Base-by-base conservation (phyloP, 164 flowering plant genomes). In the Santalum album region DNA sequence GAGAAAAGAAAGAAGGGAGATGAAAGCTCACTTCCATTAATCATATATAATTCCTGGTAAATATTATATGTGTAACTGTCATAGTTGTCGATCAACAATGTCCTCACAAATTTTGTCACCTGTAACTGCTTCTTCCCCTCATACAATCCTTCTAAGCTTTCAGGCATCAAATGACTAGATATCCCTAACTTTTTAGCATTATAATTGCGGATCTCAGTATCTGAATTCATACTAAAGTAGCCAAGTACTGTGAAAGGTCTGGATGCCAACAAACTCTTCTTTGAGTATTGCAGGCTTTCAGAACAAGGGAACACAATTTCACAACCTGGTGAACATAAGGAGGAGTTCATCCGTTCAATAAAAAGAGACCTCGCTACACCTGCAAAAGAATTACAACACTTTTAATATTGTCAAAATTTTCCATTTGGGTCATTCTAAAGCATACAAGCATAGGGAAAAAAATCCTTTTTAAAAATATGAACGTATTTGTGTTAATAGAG, bases 61-160 rank as follows among this genome's bases (percentile, higher is more conserved):
- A 94, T 82, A 66, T 90, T 94, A 75, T 83, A 94, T 1, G 99
- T 90, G 75, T 94, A 94, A 66, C 99, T 90, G 69, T 94, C 99
- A 65, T 94, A 94, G 64, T 94, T 87, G 64, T 90, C 97, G 59
- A 90, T 81, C 80, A 94, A 66, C 84, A 94, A 75, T 25, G 99
- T 92, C 77, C 88, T 72, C 60, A 92, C 84, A 65, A 65, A 69
- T 42, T 79, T 74, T 51, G 67, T 66, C 59, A 69, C 77, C 56
- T 70, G 51, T 10, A 56, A 23, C 42, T 44, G 56, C 53, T 69
- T 80, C 65, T 71, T 55, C 25, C 70, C 71, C 51, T 54, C 38
- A 53, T 46, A 63, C 3, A 73, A 59, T 53, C 75, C 88, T 67
- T 81, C 66, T 51, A 80, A 57, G 26, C 56, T 77, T 45, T 72